A percentile compares a stretch with the other conserved stretches of the same genome.
phyloP scores from a whole-genome alignment of 1,139 yeast species.

The Protomyces macrosporus region DNA sequence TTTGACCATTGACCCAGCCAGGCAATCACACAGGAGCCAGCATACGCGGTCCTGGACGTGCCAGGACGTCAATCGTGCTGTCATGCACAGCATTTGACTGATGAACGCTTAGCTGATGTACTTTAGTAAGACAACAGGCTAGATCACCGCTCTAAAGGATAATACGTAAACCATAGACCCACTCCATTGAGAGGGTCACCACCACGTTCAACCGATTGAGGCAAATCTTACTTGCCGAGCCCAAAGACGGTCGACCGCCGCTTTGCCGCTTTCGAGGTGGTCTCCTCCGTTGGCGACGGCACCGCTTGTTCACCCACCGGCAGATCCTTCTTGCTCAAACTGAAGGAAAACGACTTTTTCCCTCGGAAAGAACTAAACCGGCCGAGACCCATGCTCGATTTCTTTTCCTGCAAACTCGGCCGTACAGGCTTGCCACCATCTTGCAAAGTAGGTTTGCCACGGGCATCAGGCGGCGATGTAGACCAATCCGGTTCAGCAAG shows the following conservation, averaged over 20 bases:
- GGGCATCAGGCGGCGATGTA: neutral
- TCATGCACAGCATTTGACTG: no score
- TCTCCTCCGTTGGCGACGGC: neutral
- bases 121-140: no score
- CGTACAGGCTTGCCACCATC: neutral
- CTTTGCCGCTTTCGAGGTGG: neutral
- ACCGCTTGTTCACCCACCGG: neutral
- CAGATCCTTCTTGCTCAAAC: slow-evolving; percentile 1
- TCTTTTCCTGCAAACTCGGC: slow-evolving; percentile 9
- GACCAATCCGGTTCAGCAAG: slow-evolving; percentile 17
- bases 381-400: slow-evolving; percentile 14
- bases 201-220: no score
- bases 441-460: neutral
- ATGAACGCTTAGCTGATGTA: no score
- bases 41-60: no score
- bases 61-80: no score
- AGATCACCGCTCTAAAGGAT: no score
- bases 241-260: slow-evolving; percentile 18
- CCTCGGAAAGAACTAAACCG: slow-evolving; percentile 19
- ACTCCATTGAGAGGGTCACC: no score
- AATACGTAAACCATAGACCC: no score
- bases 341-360: slow-evolving; percentile 2
- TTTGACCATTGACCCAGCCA: no score
- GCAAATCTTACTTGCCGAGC: neutral
- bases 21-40: no score